phyloP scores from a whole-genome alignment of 140 eudicot genomes.

The Flaveria floridana region DNA sequence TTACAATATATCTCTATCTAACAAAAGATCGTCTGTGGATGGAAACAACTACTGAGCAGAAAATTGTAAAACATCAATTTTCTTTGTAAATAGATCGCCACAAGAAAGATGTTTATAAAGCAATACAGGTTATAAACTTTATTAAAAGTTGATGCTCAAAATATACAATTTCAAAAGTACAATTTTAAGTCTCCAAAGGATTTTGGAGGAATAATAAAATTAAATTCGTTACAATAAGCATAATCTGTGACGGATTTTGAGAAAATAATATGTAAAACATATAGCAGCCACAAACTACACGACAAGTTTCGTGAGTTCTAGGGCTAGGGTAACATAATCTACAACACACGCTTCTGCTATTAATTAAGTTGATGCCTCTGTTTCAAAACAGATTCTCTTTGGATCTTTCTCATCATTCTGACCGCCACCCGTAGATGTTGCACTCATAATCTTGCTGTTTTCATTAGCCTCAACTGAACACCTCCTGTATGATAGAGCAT shows the following conservation, averaged over 20 bases:
- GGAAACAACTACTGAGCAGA: too few species aligned
- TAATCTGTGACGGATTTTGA: conserved; percentile 20
- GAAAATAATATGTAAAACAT: conserved; percentile 5
- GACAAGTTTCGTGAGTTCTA: conserved; percentile 40
- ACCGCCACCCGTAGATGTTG: conserved; percentile 17
- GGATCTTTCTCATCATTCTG: conserved; percentile 65
- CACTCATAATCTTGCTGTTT: conserved; percentile 27
- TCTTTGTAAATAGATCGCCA: neutral
- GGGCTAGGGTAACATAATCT: conserved; percentile 36
- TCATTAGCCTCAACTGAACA: conserved; percentile 87
- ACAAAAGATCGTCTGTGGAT: too few species aligned
- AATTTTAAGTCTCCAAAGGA: conserved; percentile 26
- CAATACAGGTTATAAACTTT: neutral
- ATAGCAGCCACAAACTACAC: conserved; percentile 31
- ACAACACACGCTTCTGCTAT: conserved; percentile 24
- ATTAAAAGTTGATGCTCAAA: conserved; percentile 21
- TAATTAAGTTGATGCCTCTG: conserved; percentile 50
- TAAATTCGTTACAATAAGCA: conserved; percentile 28
- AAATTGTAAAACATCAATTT: neutral
- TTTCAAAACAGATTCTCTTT: conserved; percentile 77
- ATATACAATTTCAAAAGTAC: conserved; percentile 20
- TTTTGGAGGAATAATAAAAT: conserved; percentile 29
- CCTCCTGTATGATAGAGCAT: conserved; percentile 73
- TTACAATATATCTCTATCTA: neutral
- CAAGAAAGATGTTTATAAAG: neutral